A percentile compares a stretch with the other conserved stretches of the same genome.
phyloP scores from a whole-genome alignment of 2,329 filamentous ascomycete species.

The Diaporthe caulivora region DNA sequence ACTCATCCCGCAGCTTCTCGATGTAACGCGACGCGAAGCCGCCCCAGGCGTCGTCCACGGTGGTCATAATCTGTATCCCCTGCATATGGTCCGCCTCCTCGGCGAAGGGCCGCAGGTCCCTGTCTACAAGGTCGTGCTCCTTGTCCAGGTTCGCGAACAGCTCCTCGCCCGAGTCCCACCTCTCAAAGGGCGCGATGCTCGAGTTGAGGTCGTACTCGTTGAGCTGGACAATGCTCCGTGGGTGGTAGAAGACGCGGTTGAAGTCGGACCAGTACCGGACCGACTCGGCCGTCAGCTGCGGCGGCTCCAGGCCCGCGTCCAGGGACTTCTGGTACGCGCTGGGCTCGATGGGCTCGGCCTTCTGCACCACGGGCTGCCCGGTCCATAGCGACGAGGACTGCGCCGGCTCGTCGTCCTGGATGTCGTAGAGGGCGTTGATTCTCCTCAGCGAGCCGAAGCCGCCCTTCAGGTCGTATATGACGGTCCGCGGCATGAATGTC shows the following conservation, averaged over 20 bases:
- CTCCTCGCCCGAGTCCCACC: conserved; percentile 79
- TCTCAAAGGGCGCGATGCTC: conserved; percentile 83
- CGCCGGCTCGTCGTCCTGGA: conserved; percentile 49
- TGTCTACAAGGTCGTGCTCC: conserved; percentile 88
- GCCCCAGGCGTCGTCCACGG: conserved; percentile 83
- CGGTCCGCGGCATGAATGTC: conserved; percentile 89
- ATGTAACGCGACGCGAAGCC: conserved; percentile 81
- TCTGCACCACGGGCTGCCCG: conserved; percentile 76
- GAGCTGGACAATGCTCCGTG: conserved; percentile 86
- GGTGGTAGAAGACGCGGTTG: conserved; percentile 90
- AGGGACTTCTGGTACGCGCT: conserved; percentile 85
- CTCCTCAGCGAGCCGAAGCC: conserved; percentile 90
- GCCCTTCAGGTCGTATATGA: conserved; percentile 96
- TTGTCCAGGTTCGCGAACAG: conserved; percentile 80
- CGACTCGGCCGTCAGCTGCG: conserved; percentile 73
- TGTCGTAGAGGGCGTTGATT: conserved; percentile 88
- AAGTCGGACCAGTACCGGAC: conserved; percentile 99
- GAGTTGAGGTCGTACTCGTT: conserved; percentile 90
- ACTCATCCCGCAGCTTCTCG: conserved; percentile 87
- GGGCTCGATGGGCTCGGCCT: conserved; percentile 74
- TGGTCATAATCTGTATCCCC: conserved; percentile 82
- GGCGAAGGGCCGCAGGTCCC: conserved; percentile 88
- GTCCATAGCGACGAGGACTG: conserved; percentile 55
- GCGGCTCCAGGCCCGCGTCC: conserved; percentile 75
- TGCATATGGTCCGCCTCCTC: conserved; percentile 96